Evolutionary conservation across 2,329 filamentous ascomycete species (phyloP), one percentile per base, ranked within the genome.

Genomic region (Amauroascus verrucosus): DNA sequence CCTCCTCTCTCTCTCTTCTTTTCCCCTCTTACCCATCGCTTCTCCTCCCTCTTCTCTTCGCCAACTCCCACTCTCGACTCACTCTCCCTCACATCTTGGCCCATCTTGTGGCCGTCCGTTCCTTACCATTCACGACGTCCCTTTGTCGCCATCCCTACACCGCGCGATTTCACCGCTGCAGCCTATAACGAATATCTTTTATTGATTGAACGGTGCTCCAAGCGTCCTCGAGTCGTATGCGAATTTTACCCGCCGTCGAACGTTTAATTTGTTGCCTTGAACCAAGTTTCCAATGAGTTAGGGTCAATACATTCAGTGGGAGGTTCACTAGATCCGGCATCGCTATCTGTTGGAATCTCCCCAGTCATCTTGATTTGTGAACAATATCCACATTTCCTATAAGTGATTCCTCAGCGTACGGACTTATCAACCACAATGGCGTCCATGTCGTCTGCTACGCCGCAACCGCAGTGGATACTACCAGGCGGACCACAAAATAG

Each of bases 401-500:
- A 9, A 30, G 8, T 35, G 14, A 18, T 26, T 58, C 37, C 45
- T 54, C 48, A 55, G 57, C 55, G 47, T 44, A 46, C 24, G 7
- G 16, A 20, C 13, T 11, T 54, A 28, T 48, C 24, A 44, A 52
- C 46, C 49, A 54, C 40, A 7, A 56, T 56, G 55, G 48, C 55
- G 26, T 59, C 52, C 26, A 55, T 55, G 47, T 56, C 52, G 49
- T 52, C 46, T 30, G 28, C 38, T 28, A 24, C 48, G 13, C 33
- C 20, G 13, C 44, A 54, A 9, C 16, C 51, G n/a, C 44, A 48
- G 14, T 54, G 51, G 51, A 32, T 33, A 18, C 35, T 32, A 38
- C 11, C 51, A 85, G 61, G 75, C 81, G 54, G 85, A 85, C 60
- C 83, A 82, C 1, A 67, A 73, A 32, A 35, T 14, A 18, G 43